phyloP scores from a whole-genome alignment of 257 asterid species.

The Nicotiana benthamiana region DNA sequence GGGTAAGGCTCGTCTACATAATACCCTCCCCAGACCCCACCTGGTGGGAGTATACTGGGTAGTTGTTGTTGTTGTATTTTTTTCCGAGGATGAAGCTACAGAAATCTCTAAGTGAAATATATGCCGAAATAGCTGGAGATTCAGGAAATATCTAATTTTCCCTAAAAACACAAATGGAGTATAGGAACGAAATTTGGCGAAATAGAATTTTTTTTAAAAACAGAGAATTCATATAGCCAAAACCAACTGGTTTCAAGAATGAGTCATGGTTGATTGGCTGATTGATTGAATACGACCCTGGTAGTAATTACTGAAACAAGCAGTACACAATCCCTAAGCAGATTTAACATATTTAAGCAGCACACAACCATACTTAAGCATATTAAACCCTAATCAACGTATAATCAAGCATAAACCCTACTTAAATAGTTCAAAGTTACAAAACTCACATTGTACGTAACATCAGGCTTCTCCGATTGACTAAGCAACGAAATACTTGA shows the following conservation, averaged over 20 bases:
- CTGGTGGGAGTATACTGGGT: too few relatives aligned
- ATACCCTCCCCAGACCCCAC: too few relatives aligned
- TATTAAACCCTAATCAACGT: not conserved
- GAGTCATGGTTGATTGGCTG: not conserved
- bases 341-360: not conserved
- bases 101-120: not conserved
- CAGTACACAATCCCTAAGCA: not conserved
- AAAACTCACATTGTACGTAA: constrained; percentile 48
- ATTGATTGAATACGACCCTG: not conserved
- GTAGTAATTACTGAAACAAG: not conserved
- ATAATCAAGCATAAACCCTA: not conserved
- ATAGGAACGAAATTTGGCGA: not conserved
- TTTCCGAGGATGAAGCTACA: not conserved
- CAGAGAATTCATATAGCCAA: not conserved
- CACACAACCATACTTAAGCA: not conserved
- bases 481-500: constrained; percentile 75
- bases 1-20: too few relatives aligned
- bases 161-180: not conserved
- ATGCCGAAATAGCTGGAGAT: not conserved
- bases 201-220: not conserved
- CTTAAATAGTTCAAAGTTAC: not conserved
- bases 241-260: not conserved
- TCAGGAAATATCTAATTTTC: not conserved
- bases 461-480: constrained; percentile 86
- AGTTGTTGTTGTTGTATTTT: too few relatives aligned